Base-by-base conservation (phyloP, 1,139 yeast genomes). In the Nadsonia commutata region DNA sequence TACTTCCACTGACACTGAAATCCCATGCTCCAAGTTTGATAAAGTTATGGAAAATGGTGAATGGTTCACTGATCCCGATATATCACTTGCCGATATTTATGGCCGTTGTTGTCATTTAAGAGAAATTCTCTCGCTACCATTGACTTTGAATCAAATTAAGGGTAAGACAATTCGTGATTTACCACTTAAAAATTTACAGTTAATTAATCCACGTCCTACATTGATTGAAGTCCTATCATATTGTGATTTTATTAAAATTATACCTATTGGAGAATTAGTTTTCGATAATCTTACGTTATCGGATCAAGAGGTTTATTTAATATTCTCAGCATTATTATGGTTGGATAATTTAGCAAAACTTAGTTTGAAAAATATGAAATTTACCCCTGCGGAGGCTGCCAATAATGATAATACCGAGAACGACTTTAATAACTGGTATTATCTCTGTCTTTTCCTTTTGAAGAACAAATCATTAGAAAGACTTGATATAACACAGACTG, bases 71-170 rank as follows among this genome's bases (percentile, higher is more conserved):
- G n/a, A n/a, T n/a, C n/a, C n/a, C n/a, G n/a, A n/a, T n/a, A n/a
- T n/a, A n/a, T n/a, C n/a, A n/a, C n/a, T n/a, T n/a, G n/a, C n/a
- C n/a, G n/a, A n/a, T 11, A 27, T 88, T 16, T 88, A 88, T 59
- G 84, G 95, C 0, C 67, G 96, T 51, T 86, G 96, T 59, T 88
- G 96, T 56, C 96, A 88, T 62, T 67, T 88, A 49, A 69, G 97
- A 45, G 97, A 88, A 56, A 88, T 88, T 43, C 63, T 88, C 49
- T 96, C 96, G 0, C 86, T 88, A 47, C 94, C 94, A 1, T 94
- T 94, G 0, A 85, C 93, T 0, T 59, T 85, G 53, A 80, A 80
- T 54, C 97, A 88, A 58, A 70, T 88, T 46, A 82, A 80, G 55
- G 78, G 78, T 48, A 83, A 82, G 55, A 60, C 77, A 0, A 4